Percentiles rank a stretch among this genome's conserved stretches.
Conservation (phyloP, 108 stramenopile species). For the Cyclotella kingstonii region DNA sequence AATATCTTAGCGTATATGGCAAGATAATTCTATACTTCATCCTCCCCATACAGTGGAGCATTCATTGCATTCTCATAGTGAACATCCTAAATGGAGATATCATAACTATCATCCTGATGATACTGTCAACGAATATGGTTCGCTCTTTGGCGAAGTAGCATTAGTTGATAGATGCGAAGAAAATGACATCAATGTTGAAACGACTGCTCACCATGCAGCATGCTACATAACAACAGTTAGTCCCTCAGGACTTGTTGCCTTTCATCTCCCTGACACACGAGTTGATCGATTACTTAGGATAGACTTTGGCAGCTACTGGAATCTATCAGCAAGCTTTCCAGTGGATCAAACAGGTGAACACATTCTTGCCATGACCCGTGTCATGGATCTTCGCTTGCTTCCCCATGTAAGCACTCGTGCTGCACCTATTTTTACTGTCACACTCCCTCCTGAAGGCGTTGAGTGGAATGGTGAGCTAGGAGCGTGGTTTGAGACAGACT, state of each 20-base stretch:
- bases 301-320: slow-evolving; percentile 66
- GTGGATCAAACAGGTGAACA: slow-evolving; percentile 72
- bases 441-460: slow-evolving; percentile 58
- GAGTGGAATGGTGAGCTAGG: slow-evolving; percentile 84
- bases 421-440: slow-evolving; percentile 75
- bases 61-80: slow-evolving; percentile 6
- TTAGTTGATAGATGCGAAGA: slow-evolving; percentile 25
- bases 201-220: slow-evolving; percentile 74
- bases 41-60: slow-evolving; percentile 31
- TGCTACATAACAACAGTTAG: slow-evolving; percentile 60
- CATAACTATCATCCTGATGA: slow-evolving; percentile 16
- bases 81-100: slow-evolving; percentile 54
- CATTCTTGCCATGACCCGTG: slow-evolving; percentile 44
- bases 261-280: slow-evolving; percentile 81
- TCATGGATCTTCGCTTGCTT: slow-evolving; percentile 64
- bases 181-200: slow-evolving; percentile 37
- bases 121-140: slow-evolving; percentile 64
- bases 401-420: slow-evolving; percentile 73
- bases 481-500: slow-evolving; percentile 95
- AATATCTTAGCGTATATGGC: slow-evolving; percentile 67
- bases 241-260: slow-evolving; percentile 58
- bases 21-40: slow-evolving; percentile 84
- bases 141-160: slow-evolving; percentile 56
- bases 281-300: slow-evolving; percentile 72
- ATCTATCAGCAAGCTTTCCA: slow-evolving; percentile 69